These are phyloP conservation scores for Aspergillus jensenii DNA, from an alignment of 2,329 filamentous ascomycete species.

Conservation along the genomic window DNA sequence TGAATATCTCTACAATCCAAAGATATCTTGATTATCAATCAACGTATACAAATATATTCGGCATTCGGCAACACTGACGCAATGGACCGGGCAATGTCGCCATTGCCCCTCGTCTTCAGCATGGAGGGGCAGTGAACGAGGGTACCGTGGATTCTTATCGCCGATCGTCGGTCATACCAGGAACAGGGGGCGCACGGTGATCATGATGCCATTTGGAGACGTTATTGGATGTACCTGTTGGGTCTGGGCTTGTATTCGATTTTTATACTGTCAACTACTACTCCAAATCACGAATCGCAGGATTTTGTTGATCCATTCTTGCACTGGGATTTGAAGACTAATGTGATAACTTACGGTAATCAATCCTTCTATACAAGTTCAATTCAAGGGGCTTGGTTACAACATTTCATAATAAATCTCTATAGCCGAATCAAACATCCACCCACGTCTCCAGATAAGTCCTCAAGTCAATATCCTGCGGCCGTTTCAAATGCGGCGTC, in stretches of 20 bases:
- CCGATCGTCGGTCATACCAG: neutral
- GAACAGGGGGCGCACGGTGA: neutral
- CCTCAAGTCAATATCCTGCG: constrained; percentile 58
- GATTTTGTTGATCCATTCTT: neutral
- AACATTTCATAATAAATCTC: neutral
- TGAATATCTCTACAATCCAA: too few relatives aligned
- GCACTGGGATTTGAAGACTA: too few relatives aligned
- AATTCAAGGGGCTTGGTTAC: too few relatives aligned
- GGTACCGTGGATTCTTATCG: too few relatives aligned
- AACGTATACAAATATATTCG: neutral
- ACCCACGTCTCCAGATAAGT: constrained; percentile 70
- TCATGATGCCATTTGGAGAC: constrained; percentile 3
- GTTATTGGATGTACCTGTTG: neutral
- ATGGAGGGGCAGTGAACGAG: neutral
- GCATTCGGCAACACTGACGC: neutral
- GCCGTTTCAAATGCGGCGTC: constrained; percentile 61
- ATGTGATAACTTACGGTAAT: too few relatives aligned
- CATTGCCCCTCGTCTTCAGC: neutral
- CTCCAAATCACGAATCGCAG: too few relatives aligned
- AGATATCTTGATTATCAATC: neutral
- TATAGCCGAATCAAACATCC: constrained; percentile 37
- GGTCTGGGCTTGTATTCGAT: neutral
- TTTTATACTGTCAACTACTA: too few relatives aligned
- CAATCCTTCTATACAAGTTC: neutral
- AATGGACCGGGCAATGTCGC: neutral